Evolutionary conservation across 495 filamentous ascomycete species (phyloP).

Genomic region (Corynascus novoguineensis): DNA sequence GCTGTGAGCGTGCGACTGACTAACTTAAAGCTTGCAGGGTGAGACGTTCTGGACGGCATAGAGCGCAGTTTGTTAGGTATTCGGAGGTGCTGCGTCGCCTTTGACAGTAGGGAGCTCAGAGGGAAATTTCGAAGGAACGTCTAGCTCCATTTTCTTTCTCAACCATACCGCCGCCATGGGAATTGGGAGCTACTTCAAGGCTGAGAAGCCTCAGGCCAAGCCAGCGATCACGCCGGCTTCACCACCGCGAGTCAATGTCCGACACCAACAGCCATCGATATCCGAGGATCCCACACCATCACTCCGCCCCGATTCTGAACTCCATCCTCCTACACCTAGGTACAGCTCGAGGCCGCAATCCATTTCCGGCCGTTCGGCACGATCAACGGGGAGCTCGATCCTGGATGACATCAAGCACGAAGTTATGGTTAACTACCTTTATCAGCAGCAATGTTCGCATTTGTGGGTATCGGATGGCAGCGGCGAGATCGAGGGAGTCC

Average conservation of each 20-base stretch:
- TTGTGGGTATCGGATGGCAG: slow-evolving; percentile 65
- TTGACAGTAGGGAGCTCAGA: slow-evolving; percentile 4
- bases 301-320: slow-evolving; percentile 33
- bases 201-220: slow-evolving; percentile 38
- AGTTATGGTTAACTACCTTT: slow-evolving; percentile 77
- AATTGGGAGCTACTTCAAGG: slow-evolving; percentile 56
- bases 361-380: slow-evolving; percentile 39
- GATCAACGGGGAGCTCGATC: slow-evolving; percentile 50
- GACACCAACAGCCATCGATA: slow-evolving; percentile 13
- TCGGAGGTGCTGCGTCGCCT: neutral
- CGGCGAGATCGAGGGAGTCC: slow-evolving; percentile 62
- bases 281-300: slow-evolving; percentile 24
- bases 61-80: no score
- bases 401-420: slow-evolving; percentile 75
- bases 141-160: no score
- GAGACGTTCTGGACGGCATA: no score
- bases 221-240: slow-evolving; percentile 5
- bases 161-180: slow-evolving; percentile 46
- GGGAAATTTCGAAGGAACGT: no score
- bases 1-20: no score
- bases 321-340: slow-evolving; percentile 42
- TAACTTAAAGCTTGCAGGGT: neutral
- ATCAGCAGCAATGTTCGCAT: slow-evolving; percentile 67
- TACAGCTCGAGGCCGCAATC: slow-evolving; percentile 49
- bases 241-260: slow-evolving; percentile 6